Base-by-base conservation (phyloP, 2,329 filamentous ascomycete genomes). In the Mycosphaerelloides madeirae region DNA sequence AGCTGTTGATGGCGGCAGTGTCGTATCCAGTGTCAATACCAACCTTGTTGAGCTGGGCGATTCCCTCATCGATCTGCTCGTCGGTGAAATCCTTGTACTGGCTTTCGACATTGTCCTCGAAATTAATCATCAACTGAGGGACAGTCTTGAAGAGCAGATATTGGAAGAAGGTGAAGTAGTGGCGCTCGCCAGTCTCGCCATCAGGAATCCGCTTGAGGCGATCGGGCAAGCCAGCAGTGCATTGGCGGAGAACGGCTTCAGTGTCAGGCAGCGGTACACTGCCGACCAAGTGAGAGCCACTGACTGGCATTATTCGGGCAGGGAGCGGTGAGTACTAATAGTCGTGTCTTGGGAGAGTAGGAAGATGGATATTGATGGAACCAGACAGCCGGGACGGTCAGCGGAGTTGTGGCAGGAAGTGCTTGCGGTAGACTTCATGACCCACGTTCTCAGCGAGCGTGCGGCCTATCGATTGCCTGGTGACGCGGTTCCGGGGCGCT, bases 141-240 rank as follows among this genome's bases (percentile, higher is more conserved):
- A 38, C 38, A 15, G 16, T 31, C 22, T 48, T 48, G 31, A 48
- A 43, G 9, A 48, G 28, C 29, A 19, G n/a, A 16, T 43, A 44
- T 32, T 67, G 68, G 53, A 57, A 70, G 25, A 39, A 29, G n/a
- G 64, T 57, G 41, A 62, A 69, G 36, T 54, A 58, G n/a, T 57
- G 31, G 19, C 68, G 57, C 29, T 56, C 33, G n/a, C 57, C 65
- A 7, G 65, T 64, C 49, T 72, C 69, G 31, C 68, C 69, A 49
- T 71, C 69, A 3, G 68, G 68, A 1, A 71, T 58, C 14, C 61
- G 60, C 16, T 51, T 55, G 9, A 71, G 54, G 16, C 64, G 66
- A 15, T 52, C 43, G 3, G 64, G 60, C 2, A 69, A 56, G 7
- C 51, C 50, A 6, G 49, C 41, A 14, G 43, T 38, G 28, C 61